These are phyloP conservation scores for Tetrapisispora namnaoensis DNA, from an alignment of 805 yeast species.

Conservation along the genomic window DNA sequence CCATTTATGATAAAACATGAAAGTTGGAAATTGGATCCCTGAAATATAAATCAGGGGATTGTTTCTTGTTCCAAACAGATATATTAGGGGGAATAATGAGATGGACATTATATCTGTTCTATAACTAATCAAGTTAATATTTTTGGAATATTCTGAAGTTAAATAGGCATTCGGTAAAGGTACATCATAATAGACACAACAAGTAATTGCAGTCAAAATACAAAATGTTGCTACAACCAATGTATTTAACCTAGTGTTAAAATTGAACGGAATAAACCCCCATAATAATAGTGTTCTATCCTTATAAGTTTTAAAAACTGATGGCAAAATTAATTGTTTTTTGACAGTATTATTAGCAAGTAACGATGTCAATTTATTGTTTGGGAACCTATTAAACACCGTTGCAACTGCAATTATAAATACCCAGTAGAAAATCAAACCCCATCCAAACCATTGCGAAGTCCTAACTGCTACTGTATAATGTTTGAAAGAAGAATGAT, in stretches of 20 bases:
- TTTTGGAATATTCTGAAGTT: constrained; percentile 26
- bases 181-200: constrained; percentile 30
- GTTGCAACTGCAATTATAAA: constrained; percentile 28
- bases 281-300: constrained; percentile 16
- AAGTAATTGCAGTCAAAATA: constrained; percentile 25
- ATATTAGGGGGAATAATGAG: constrained; percentile 46
- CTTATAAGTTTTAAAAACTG: constrained; percentile 15
- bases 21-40: constrained; percentile 52
- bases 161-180: constrained; percentile 33
- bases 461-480: constrained; percentile 30
- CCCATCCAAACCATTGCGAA: constrained; percentile 39
- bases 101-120: constrained; percentile 43
- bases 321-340: constrained; percentile 22
- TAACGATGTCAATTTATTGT: constrained; percentile 10
- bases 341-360: constrained; percentile 16
- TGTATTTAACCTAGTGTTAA: constrained; percentile 26
- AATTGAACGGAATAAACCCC: constrained; percentile 21
- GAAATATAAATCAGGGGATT: constrained; percentile 53
- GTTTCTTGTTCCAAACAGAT: constrained; percentile 64
- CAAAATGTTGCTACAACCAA: constrained; percentile 28
- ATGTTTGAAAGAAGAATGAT: constrained; percentile 30
- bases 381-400: constrained; percentile 23
- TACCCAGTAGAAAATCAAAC: constrained; percentile 35
- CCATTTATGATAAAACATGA: constrained; percentile 60
- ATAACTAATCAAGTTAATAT: constrained; percentile 38